A percentile compares a stretch with the other conserved stretches of the same genome.
Conservation (phyloP, 768 basidiomycete genomes). For the Tylopilus intermedius region DNA sequence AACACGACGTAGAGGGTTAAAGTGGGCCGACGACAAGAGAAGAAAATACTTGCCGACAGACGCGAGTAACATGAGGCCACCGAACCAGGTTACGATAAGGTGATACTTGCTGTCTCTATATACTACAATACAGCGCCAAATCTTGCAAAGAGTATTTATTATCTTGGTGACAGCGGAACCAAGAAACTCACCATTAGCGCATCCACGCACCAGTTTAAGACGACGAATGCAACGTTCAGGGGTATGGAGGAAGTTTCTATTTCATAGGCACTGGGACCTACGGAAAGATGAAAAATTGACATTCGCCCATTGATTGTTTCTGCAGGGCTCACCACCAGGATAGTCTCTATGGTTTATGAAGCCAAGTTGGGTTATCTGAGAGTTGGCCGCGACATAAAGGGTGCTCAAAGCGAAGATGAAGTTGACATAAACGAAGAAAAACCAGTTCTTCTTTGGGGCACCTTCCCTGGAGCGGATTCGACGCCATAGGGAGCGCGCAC, state of each 20-base stretch:
- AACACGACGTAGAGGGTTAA: neutral
- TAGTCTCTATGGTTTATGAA: constrained; percentile 31
- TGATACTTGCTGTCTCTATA: constrained; percentile 27
- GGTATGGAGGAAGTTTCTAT: constrained; percentile 22
- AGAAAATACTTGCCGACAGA: constrained; percentile 19
- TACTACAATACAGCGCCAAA: constrained; percentile 32
- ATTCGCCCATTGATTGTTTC: neutral
- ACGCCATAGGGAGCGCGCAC: constrained; percentile 25
- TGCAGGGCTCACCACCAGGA: constrained; percentile 23
- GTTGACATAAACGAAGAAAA: constrained; percentile 29
- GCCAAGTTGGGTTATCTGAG: constrained; percentile 26
- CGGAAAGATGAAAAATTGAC: no score
- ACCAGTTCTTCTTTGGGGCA: constrained; percentile 16
- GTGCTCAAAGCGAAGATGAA: constrained; percentile 28
- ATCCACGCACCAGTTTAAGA: constrained; percentile 30
- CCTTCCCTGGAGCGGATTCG: constrained; percentile 13
- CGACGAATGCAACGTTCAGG: constrained; percentile 27
- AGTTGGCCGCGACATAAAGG: constrained; percentile 21
- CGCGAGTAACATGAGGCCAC: constrained; percentile 20
- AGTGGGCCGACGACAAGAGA: neutral
- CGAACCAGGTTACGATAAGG: constrained; percentile 12
- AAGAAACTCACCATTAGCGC: constrained; percentile 24
- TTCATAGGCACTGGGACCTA: constrained; percentile 27
- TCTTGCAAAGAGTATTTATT: constrained; percentile 10
- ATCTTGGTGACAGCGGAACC: neutral